phyloP scores from a whole-genome alignment of 352 stramenopile genomes.

The Phytophthora litchii region DNA sequence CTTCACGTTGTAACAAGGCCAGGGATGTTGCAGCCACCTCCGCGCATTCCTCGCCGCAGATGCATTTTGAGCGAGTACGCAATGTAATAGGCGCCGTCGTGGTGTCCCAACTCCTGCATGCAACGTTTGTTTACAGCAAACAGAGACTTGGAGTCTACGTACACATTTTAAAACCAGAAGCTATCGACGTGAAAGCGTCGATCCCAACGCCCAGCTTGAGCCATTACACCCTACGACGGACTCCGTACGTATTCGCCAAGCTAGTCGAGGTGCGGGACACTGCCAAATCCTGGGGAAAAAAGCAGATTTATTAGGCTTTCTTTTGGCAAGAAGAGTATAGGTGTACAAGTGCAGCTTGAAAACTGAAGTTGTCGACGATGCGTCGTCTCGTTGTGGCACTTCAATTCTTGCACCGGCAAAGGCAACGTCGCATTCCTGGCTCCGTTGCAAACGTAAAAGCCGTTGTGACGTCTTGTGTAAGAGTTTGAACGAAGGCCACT shows the following conservation, averaged over 20 bases:
- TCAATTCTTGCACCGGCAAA: constrained; percentile 10
- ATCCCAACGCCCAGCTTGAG: constrained; percentile 9
- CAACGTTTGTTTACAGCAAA: constrained; percentile 26
- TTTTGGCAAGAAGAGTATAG: constrained; percentile 3
- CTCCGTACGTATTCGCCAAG: constrained; percentile 12
- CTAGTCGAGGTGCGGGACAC: constrained; percentile 19
- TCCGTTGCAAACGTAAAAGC: constrained; percentile 11
- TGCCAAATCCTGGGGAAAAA: constrained; percentile 13
- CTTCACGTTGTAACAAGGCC: neutral
- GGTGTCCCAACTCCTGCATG: constrained; percentile 24
- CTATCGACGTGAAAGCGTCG: neutral
- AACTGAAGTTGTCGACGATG: constrained; percentile 33
- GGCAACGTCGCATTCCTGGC: constrained; percentile 23
- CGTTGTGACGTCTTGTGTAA: neutral
- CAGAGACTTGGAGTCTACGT: neutral
- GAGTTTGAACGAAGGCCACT: constrained; percentile 1
- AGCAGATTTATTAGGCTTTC: constrained; percentile 27
- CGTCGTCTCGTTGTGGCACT: constrained; percentile 13
- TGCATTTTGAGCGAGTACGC: constrained; percentile 20
- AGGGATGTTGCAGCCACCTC: neutral
- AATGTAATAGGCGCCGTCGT: constrained; percentile 3
- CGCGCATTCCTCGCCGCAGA: constrained; percentile 1
- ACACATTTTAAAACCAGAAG: constrained; percentile 8
- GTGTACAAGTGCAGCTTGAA: constrained; percentile 11
- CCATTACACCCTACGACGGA: constrained; percentile 4